Conservation (phyloP, 345 rosid species). For the Zanthoxylum bungeanum region DNA sequence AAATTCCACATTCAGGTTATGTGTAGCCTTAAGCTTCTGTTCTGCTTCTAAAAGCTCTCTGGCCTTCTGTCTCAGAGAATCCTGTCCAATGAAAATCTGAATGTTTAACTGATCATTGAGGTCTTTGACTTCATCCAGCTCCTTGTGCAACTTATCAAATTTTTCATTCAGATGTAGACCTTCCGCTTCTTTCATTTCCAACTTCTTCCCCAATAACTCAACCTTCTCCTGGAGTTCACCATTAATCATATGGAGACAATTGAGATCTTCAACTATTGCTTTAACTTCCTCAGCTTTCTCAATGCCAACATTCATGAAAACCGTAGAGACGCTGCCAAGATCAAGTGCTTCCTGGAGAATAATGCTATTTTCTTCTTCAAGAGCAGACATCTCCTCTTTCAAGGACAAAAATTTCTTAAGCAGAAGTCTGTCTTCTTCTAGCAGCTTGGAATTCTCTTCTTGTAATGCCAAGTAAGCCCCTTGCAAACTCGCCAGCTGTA, state of each 20-base stretch:
- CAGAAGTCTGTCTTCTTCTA: slow-evolving; percentile 43
- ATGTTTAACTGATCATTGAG: slow-evolving; percentile 53
- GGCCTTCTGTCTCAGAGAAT: slow-evolving; percentile 52
- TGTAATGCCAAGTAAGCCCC: slow-evolving; percentile 44
- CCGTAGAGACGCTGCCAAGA: slow-evolving; percentile 42
- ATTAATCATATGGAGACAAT: slow-evolving; percentile 32
- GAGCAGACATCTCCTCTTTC: slow-evolving; percentile 41
- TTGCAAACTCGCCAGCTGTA: slow-evolving; percentile 44
- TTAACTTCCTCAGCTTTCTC: slow-evolving; percentile 55
- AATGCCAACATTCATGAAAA: slow-evolving; percentile 47
- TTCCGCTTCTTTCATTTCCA: slow-evolving; percentile 48
- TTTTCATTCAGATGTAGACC: slow-evolving; percentile 39
- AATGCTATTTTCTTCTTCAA: slow-evolving; percentile 55
- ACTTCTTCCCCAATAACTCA: slow-evolving; percentile 40
- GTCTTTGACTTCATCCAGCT: slow-evolving; percentile 51
- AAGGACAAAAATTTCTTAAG: slow-evolving; percentile 40
- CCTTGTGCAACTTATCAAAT: slow-evolving; percentile 46
- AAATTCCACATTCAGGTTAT: slow-evolving; percentile 48
- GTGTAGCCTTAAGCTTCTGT: slow-evolving; percentile 63
- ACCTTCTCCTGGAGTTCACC: slow-evolving; percentile 46
- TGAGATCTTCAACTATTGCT: slow-evolving; percentile 43
- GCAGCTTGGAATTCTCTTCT: slow-evolving; percentile 47
- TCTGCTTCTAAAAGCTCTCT: slow-evolving; percentile 61
- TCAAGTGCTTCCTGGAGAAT: slow-evolving; percentile 51
- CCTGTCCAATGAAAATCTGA: slow-evolving; percentile 48